Percentiles rank a stretch among this genome's conserved stretches.
phyloP scores from a whole-genome alignment of 78 protist genomes.

The Dictyostelium purpureum region DNA sequence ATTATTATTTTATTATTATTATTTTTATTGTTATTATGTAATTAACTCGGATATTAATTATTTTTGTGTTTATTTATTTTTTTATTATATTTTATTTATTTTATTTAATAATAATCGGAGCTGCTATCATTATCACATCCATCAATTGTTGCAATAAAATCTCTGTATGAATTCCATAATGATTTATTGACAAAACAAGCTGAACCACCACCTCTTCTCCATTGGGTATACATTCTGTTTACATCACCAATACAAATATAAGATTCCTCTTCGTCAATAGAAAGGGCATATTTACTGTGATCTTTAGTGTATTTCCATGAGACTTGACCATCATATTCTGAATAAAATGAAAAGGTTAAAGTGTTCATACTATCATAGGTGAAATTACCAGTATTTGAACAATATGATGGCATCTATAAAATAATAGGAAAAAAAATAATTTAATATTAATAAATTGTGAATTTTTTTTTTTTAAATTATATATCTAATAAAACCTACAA shows the following conservation, averaged over 20 bases:
- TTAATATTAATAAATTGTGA: too few relatives aligned
- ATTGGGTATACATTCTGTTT: slow-evolving; percentile 79
- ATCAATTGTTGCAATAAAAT: neutral
- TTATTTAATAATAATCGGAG: too few relatives aligned
- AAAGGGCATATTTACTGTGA: slow-evolving; percentile 81
- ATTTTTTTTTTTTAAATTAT: neutral
- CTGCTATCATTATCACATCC: neutral
- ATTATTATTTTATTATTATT: neutral
- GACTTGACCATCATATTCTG: neutral
- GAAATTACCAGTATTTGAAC: slow-evolving; percentile 27
- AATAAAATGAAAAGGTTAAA: neutral
- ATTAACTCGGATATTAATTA: neutral
- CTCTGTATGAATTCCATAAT: slow-evolving; percentile 5
- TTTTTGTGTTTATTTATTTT: too few relatives aligned
- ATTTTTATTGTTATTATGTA: too few relatives aligned
- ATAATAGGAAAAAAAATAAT: neutral
- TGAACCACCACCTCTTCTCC: slow-evolving; percentile 85
- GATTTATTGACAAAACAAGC: slow-evolving; percentile 27
- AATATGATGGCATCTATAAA: slow-evolving; percentile 62
- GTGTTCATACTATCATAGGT: slow-evolving; percentile 36
- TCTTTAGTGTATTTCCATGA: slow-evolving; percentile 78
- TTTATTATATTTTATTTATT: too few relatives aligned
- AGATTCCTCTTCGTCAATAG: neutral
- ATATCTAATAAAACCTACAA: neutral
- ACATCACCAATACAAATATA: slow-evolving; percentile 84